phyloP scores from a whole-genome alignment of 202 grass and related monocot species.

The Saccharum hybrid region DNA sequence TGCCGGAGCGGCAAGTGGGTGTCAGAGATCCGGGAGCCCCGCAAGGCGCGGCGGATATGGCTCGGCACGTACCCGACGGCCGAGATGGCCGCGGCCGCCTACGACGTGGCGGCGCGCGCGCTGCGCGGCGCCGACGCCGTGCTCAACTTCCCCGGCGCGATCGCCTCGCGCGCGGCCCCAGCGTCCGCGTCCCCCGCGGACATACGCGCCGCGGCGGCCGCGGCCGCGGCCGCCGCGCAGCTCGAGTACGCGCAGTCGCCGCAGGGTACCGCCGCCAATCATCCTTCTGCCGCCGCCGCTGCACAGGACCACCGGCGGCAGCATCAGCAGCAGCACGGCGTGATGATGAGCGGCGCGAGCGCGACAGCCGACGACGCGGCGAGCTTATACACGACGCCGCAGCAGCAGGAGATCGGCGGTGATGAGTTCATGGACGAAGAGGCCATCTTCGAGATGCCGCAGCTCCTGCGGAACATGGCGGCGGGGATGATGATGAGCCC shows the following conservation, averaged over 20 bases:
- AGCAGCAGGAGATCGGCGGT: not conserved
- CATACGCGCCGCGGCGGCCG: constrained; percentile 70
- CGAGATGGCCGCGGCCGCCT: constrained; percentile 91
- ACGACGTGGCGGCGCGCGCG: constrained; percentile 81
- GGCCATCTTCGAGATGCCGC: constrained; percentile 89
- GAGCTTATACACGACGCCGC: not conserved
- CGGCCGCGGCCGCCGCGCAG: constrained; percentile 46
- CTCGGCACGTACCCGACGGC: constrained; percentile 87
- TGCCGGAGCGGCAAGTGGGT: constrained; percentile 93
- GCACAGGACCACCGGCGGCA: not conserved
- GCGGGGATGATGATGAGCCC: constrained; percentile 99
- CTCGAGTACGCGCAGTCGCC: constrained; percentile 35
- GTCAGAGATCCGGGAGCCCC: constrained; percentile 90
- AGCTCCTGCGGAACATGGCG: constrained; percentile 85
- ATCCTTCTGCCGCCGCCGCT: not conserved
- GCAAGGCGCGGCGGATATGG: constrained; percentile 88
- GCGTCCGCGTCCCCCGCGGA: constrained; percentile 66
- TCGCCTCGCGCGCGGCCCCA: constrained; percentile 49
- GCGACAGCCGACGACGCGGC: not conserved
- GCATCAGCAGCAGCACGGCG: constrained; percentile 3
- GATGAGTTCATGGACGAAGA: constrained; percentile 84
- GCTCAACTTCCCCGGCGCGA: constrained; percentile 76
- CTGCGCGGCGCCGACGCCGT: constrained; percentile 76
- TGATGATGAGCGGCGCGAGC: not conserved
- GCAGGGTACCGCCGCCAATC: not conserved